Conservation (phyloP, 352 stramenopile genomes). For the Phytophthora ohioensis region DNA sequence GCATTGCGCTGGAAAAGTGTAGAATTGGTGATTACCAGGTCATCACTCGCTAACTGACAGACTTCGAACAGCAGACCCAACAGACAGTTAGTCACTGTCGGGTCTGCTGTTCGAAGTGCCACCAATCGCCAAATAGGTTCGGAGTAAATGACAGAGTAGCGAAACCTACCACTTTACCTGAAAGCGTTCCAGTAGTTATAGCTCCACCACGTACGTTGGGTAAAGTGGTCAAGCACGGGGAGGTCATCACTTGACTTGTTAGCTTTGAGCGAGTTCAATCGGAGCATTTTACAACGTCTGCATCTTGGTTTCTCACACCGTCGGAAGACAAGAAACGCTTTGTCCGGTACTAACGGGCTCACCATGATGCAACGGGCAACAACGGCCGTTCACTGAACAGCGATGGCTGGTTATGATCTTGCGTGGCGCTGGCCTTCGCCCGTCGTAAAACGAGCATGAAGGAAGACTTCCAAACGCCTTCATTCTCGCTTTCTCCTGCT, state of each 20-base stretch:
- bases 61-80: too few relatives aligned
- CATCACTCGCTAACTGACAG: background rate
- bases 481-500: constrained; percentile 8
- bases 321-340: constrained; percentile 10
- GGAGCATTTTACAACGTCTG: too few relatives aligned
- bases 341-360: constrained; percentile 11
- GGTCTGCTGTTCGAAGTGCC: constrained; percentile 2
- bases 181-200: too few relatives aligned
- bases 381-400: constrained; percentile 4
- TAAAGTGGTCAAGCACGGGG: constrained; percentile 4
- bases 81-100: background rate
- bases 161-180: too few relatives aligned
- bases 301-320: background rate
- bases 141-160: background rate
- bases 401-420: constrained; percentile 1
- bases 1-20: constrained; percentile 1
- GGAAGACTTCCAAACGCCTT: background rate
- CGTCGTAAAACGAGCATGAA: constrained; percentile 19
- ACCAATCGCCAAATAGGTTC: constrained; percentile 10
- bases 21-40: background rate
- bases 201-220: background rate
- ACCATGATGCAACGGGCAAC: constrained; percentile 6
- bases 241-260: too few relatives aligned
- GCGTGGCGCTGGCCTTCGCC: constrained; percentile 1
- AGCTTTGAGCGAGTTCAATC: too few relatives aligned